These are phyloP conservation scores for Arthrobotrys musiformis DNA, from an alignment of 2,329 filamentous ascomycete species.

Conservation along the genomic window DNA sequence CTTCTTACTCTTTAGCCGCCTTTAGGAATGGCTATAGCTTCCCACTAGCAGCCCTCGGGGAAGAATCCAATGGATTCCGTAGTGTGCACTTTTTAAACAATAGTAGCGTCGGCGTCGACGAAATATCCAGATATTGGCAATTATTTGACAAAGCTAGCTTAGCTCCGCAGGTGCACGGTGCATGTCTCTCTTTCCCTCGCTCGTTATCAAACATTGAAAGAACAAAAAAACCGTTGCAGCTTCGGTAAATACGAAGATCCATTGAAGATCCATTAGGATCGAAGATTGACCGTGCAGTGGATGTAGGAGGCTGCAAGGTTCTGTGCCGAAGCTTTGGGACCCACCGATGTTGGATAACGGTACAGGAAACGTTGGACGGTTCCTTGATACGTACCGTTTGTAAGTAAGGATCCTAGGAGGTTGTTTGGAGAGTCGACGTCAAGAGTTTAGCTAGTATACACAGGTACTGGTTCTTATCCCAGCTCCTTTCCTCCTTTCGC, in stretches of 20 bases:
- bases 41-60: conserved; percentile 27
- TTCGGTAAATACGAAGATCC: conserved; percentile 1
- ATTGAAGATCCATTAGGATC: conserved; percentile 41
- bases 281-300: too few species aligned
- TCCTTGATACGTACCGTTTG: background rate
- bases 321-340: background rate
- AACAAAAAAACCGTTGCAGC: background rate
- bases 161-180: conserved; percentile 42
- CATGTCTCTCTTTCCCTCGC: background rate
- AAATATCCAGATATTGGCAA: background rate
- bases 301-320: conserved; percentile 18
- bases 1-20: background rate
- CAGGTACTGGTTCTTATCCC: background rate
- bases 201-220: background rate
- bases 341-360: conserved; percentile 6
- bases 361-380: background rate
- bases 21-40: conserved; percentile 3
- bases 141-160: background rate
- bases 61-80: conserved; percentile 31
- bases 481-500: too few species aligned
- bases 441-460: too few species aligned
- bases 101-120: background rate
- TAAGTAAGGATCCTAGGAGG: too few species aligned
- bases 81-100: conserved; percentile 1
- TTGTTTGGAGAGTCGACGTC: conserved; percentile 10